These are phyloP conservation scores for Epichloe coenophiala DNA, from an alignment of 2,329 filamentous ascomycete species.

Conservation along the genomic window DNA sequence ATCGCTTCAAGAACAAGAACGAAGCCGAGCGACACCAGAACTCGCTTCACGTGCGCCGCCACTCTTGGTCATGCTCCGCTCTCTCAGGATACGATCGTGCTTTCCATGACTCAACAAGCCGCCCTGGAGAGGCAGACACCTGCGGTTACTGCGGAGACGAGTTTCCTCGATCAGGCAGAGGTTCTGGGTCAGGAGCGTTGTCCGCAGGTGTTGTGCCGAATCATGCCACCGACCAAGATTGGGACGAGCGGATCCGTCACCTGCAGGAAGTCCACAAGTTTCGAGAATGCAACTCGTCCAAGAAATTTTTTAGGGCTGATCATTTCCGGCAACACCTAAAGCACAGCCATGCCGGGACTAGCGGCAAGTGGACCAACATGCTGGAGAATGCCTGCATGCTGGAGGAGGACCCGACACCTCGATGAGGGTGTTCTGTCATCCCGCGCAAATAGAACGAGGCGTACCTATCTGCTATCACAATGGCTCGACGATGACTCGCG, in stretches of 20 bases:
- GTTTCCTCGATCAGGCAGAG: conserved; percentile 45
- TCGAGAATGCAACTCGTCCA: conserved; percentile 91
- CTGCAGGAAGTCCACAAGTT: conserved; percentile 91
- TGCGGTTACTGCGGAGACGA: conserved; percentile 96
- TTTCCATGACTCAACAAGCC: conserved; percentile 67
- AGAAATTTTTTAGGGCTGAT: conserved; percentile 98
- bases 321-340: conserved; percentile 98
- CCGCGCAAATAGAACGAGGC: background rate
- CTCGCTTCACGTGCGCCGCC: conserved; percentile 77
- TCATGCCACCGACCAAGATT: conserved; percentile 64
- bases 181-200: conserved; percentile 18
- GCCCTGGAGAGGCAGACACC: conserved; percentile 56
- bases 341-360: conserved; percentile 90
- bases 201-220: conserved; percentile 24
- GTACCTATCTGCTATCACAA: too few relatives aligned
- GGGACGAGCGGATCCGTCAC: conserved; percentile 77
- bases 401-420: conserved; percentile 49
- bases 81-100: conserved; percentile 65
- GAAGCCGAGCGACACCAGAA: conserved; percentile 95
- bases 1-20: conserved; percentile 98
- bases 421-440: conserved; percentile 10
- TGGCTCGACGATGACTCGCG: background rate
- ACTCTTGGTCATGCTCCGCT: conserved; percentile 95
- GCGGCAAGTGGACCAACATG: conserved; percentile 98
- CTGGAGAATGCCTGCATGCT: conserved; percentile 94